Conservation (phyloP, 1,139 yeast genomes). For the Blastobotrys raffinosifermentans region DNA sequence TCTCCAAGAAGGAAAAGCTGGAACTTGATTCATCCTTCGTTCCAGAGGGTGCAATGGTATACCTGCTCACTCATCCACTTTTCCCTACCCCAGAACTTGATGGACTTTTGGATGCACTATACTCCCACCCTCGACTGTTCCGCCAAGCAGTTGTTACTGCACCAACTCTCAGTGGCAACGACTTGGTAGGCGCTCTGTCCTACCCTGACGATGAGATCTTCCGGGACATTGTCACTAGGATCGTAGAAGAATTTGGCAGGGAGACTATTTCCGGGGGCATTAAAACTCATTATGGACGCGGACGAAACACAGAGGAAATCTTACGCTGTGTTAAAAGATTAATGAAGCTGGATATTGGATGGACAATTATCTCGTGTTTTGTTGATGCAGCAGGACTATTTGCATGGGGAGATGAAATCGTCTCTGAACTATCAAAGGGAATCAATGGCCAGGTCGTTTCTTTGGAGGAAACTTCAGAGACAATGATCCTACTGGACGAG, state of each 20-base stretch:
- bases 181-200: conserved; percentile 54
- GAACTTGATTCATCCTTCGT: conserved; percentile 26
- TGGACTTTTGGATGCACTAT: conserved; percentile 49
- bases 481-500: conserved; percentile 52
- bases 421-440: conserved; percentile 40
- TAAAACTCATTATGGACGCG: conserved; percentile 14
- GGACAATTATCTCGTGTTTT: conserved; percentile 54
- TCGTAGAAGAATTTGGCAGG: conserved; percentile 50
- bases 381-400: conserved; percentile 71
- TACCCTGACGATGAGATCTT: conserved; percentile 56
- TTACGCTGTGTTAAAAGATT: conserved; percentile 42
- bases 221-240: conserved; percentile 60
- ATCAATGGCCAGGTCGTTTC: conserved; percentile 47
- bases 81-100: conserved; percentile 59
- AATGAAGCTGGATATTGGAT: conserved; percentile 45
- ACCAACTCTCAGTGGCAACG: conserved; percentile 59
- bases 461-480: conserved; percentile 46
- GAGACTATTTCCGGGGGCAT: conserved; percentile 27
- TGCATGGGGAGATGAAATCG: conserved; percentile 49
- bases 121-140: conserved; percentile 52
- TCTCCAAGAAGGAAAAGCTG: conserved; percentile 22
- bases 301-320: conserved; percentile 14
- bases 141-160: conserved; percentile 80
- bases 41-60: conserved; percentile 61
- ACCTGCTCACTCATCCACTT: conserved; percentile 78